phyloP scores from a whole-genome alignment of 495 filamentous ascomycete genomes.

The Staphylotrichum tortipilum region DNA sequence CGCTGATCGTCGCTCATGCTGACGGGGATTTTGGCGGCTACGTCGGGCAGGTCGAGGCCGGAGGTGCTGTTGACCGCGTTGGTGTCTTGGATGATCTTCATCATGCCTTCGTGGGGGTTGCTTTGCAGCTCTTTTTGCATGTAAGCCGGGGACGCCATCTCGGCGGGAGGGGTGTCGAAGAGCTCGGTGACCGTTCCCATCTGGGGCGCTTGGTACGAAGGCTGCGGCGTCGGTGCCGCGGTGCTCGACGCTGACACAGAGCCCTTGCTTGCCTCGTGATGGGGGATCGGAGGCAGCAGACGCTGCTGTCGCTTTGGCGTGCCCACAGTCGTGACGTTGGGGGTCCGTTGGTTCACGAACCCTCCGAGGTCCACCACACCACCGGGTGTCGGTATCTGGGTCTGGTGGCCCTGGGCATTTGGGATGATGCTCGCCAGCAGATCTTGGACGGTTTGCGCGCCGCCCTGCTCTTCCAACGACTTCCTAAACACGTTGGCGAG shows the following conservation, averaged over 20 bases:
- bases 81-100: slow-evolving; percentile 75
- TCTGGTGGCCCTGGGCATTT: slow-evolving; percentile 33
- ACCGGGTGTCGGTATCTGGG: slow-evolving; percentile 46
- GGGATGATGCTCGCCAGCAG: slow-evolving; percentile 63
- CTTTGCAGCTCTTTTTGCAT: slow-evolving; percentile 40
- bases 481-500: slow-evolving; percentile 91
- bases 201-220: slow-evolving; percentile 22
- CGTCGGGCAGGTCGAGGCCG: slow-evolving; percentile 61
- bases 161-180: slow-evolving; percentile 33
- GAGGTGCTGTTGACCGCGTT: slow-evolving; percentile 50
- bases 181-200: slow-evolving; percentile 42
- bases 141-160: slow-evolving; percentile 32
- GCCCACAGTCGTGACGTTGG: slow-evolving; percentile 27
- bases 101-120: slow-evolving; percentile 63
- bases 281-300: slow-evolving; percentile 39
- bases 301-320: slow-evolving; percentile 39
- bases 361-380: slow-evolving; percentile 71
- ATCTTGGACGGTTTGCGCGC: slow-evolving; percentile 59
- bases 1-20: slow-evolving; percentile 71
- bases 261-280: slow-evolving; percentile 22
- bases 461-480: slow-evolving; percentile 49
- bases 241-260: slow-evolving; percentile 23
- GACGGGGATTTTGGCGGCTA: slow-evolving; percentile 60
- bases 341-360: slow-evolving; percentile 40
- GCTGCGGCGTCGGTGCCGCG: slow-evolving; percentile 14